Conservation (phyloP, 805 yeast genomes). For the Teunomyces kruisii region DNA sequence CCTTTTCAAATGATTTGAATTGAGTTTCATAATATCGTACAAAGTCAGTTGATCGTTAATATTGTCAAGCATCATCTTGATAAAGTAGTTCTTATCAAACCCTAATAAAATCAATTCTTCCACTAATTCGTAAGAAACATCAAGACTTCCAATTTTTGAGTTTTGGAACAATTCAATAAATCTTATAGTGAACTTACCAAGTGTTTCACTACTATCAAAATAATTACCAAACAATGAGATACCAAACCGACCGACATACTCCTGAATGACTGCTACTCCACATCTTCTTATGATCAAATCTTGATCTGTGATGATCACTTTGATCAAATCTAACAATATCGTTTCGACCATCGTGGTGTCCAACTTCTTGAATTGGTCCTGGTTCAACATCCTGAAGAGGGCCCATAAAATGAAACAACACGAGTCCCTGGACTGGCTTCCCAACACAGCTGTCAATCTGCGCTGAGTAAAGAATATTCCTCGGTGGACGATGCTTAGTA, state of each 20-base stretch:
- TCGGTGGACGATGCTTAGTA: constrained; percentile 41
- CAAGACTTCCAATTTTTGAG: constrained; percentile 25
- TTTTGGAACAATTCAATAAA: constrained; percentile 62
- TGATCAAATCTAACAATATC: constrained; percentile 40
- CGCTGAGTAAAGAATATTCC: constrained; percentile 59
- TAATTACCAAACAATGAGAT: constrained; percentile 28
- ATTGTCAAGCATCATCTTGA: constrained; percentile 28
- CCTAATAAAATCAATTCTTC: constrained; percentile 23
- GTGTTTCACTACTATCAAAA: constrained; percentile 3
- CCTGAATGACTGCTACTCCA: constrained; percentile 85
- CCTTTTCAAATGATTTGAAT: constrained; percentile 34
- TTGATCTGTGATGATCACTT: constrained; percentile 63
- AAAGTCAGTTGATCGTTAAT: constrained; percentile 33
- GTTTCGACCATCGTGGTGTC: constrained; percentile 15
- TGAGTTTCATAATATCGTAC: constrained; percentile 41
- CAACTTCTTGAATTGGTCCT: constrained; percentile 5
- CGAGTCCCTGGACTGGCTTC: constrained; percentile 77
- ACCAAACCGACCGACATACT: constrained; percentile 76
- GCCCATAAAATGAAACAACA: constrained; percentile 88
- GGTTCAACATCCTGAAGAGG: constrained; percentile 42
- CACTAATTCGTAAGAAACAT: constrained; percentile 15
- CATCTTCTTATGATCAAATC: constrained; percentile 79
- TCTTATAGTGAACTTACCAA: constrained; percentile 41
- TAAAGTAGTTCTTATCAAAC: constrained; percentile 23
- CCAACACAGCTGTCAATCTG: constrained; percentile 50